Percentiles rank a stretch among this genome's conserved stretches.
phyloP scores from a whole-genome alignment of 805 yeast genomes.

The Nematodospora valgi region DNA sequence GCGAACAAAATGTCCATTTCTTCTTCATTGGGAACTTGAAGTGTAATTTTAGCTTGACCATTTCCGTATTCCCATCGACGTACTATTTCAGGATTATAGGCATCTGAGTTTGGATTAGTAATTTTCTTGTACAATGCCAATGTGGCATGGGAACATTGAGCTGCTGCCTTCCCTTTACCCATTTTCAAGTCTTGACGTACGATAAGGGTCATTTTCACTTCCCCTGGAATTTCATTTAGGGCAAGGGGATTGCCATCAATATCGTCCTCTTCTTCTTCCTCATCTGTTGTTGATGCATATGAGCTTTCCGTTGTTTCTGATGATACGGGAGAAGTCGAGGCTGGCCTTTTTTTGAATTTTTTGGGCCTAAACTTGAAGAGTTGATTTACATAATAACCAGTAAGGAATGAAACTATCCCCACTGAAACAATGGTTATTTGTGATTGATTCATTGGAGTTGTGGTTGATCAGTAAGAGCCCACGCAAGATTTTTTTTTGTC shows the following conservation, averaged over 20 bases:
- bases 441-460: conserved; percentile 9
- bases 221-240: conserved; percentile 70
- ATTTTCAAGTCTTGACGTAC: conserved; percentile 86
- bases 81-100: conserved; percentile 61
- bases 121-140: conserved; percentile 78
- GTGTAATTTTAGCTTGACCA: conserved; percentile 93
- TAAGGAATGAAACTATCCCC: conserved; percentile 32
- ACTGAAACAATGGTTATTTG: conserved; percentile 20
- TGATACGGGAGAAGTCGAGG: not conserved
- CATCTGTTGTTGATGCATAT: too few species aligned
- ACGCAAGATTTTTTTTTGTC: too few species aligned
- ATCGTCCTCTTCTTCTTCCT: conserved; percentile 40
- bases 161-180: conserved; percentile 95
- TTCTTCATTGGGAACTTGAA: conserved; percentile 68
- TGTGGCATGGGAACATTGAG: conserved; percentile 98
- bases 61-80: conserved; percentile 68
- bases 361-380: conserved; percentile 1
- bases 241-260: conserved; percentile 57
- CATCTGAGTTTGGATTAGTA: conserved; percentile 46
- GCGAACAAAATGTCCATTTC: conserved; percentile 76
- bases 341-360: not conserved
- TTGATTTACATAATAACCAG: conserved; percentile 31
- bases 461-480: too few species aligned
- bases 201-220: conserved; percentile 80
- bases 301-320: conserved; percentile 1